Evolutionary conservation across 1,139 yeast species (phyloP), one percentile per base, ranked within the genome.

Genomic region (Saccharomycopsis phalli): DNA sequence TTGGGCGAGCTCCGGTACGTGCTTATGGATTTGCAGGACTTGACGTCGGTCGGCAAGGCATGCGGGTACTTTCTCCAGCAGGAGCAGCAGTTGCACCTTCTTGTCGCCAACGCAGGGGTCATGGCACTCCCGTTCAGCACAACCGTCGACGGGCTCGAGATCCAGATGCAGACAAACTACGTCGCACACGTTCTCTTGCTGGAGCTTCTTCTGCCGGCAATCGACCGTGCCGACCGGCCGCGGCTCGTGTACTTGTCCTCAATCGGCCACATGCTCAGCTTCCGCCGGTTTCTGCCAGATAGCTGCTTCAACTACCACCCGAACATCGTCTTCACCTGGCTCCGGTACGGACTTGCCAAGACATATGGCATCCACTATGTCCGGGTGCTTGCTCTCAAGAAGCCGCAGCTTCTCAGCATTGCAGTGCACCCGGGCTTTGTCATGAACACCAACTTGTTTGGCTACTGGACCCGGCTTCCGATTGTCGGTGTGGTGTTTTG

Each of bases 371-470:
- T 86, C 35, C 95, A 84, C 51, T 71, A 77, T 49, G 71, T 79
- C 52, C 76, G 76, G 51, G 68, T 77, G 60, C 57, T 86, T 30
- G 74, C 91, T 0, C 63, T 73, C 37, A 68, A 78, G 47, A 70
- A 81, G 55, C 94, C 94, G 0, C 66, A 73, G 26, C 66, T 86
- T 6, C 57, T 78, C 27, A 74, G 79, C 44, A 57, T 75, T 36
- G 71, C 87, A 1, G 84, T 84, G 1, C 93, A 84, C 53, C 95
- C 95, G 0, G 96, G 96, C 0, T 70, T 83, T 47, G 84, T 83
- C 11, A 76, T 82, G 79, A 77, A 78, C 53, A 79, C 95, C 3
- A 79, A 79, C 50, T 57, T 81, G 37, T 79, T 81, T 54, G 65
- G 81, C 31, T 81, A 80, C 57, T 80, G 87, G 76, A 80, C 91